Evolutionary conservation across 2,329 filamentous ascomycete genomes (phyloP).

Genomic region (Lasiodiplodia theobromae): DNA sequence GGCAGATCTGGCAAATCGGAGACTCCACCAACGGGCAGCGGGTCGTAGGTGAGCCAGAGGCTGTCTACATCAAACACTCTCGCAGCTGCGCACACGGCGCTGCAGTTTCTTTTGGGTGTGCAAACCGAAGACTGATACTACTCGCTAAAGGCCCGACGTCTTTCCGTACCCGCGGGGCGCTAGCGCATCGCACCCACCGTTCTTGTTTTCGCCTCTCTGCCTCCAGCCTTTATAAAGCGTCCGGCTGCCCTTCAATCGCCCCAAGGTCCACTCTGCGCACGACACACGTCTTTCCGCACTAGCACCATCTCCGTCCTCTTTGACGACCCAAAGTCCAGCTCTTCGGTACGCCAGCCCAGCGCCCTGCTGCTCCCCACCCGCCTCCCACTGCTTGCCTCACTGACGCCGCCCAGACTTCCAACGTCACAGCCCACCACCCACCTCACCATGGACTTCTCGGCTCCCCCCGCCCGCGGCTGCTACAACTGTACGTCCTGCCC

Average conservation of each 20-base stretch:
- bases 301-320: neutral
- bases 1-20: slow-evolving; percentile 16
- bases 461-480: slow-evolving; percentile 48
- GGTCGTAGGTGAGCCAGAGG: slow-evolving; percentile 2
- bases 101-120: slow-evolving; percentile 27
- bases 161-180: slow-evolving; percentile 14
- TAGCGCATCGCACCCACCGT: slow-evolving; percentile 23
- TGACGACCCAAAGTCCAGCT: neutral
- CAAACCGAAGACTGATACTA: slow-evolving; percentile 25
- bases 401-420: slow-evolving; percentile 28
- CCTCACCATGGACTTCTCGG: slow-evolving; percentile 45
- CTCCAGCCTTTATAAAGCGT: slow-evolving; percentile 21
- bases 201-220: slow-evolving; percentile 22
- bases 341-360: slow-evolving; percentile 7
- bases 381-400: slow-evolving; percentile 4
- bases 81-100: slow-evolving; percentile 24
- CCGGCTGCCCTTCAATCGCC: slow-evolving; percentile 3
- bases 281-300: slow-evolving; percentile 1
- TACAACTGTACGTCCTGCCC: slow-evolving; percentile 49
- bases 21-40: slow-evolving; percentile 22
- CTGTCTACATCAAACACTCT: slow-evolving; percentile 26
- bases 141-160: slow-evolving; percentile 29
- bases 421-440: slow-evolving; percentile 15
- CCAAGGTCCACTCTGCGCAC: slow-evolving; percentile 18
- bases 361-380: neutral